Base-by-base conservation (phyloP, 495 filamentous ascomycete species). In the Penicillium alfredii region DNA sequence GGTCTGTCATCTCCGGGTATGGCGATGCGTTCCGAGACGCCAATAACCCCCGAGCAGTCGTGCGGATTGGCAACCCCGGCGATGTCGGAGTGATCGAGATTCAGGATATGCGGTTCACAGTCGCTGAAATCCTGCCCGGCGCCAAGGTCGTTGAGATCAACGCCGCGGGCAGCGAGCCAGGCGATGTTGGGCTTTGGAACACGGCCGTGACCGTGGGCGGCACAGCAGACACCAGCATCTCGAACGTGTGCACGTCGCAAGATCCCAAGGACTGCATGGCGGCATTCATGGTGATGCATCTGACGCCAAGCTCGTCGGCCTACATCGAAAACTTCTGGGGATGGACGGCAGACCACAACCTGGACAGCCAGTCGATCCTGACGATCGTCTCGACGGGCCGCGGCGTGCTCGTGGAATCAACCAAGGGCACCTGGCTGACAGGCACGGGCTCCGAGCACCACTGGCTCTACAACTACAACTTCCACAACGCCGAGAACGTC, bases 311-410 rank as follows among this genome's bases (percentile, higher is more conserved):
- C 6, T 64, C 70, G 1, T 74, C 69, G 2, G 67, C 61, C 5
- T 81, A 80, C 35, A 59, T 79, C 30, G 77, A 80, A 38, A 72
- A 75, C 41, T 66, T 80, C 51, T 80, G 77, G 74, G 70, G 68
- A 12, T 80, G 74, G 76, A 74, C 71, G n/a, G 72, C 73, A 0
- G 74, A 77, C 48, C 74, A 77, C 39, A 60, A 64, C 32, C 61
- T 78, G 0, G 71, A 77, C 43, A 55, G 57, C 25, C 19, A 42
- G 3, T 51, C 51, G 0, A 15, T 45, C 4, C 31, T 56, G 8
- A 61, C 54, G 3, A 66, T 59, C 38, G 68, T 77, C 38, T 64
- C 69, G 10, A 69, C 65, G 1, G 74, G 68, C 10, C 64, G 73
- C 4, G 73, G 74, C 8, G 51, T 68, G 4, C 55, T 77, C 5